Percentiles rank a stretch among this genome's conserved stretches.
Evolutionary conservation across 805 yeast genomes (phyloP).

Genomic region (Lipomyces starkeyi): DNA sequence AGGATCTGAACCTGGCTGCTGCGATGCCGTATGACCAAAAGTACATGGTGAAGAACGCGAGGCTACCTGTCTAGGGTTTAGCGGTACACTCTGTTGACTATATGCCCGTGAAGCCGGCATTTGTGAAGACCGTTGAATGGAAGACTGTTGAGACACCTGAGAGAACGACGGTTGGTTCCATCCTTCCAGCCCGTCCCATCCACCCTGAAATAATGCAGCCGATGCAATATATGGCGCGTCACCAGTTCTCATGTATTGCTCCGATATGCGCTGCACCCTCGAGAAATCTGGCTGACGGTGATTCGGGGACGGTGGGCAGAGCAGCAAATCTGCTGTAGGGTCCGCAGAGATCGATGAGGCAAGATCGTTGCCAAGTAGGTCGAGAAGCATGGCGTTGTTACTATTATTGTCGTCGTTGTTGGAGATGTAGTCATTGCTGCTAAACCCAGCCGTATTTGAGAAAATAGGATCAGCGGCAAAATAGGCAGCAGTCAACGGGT

Average conservation of each 20-base stretch:
- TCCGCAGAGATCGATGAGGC: neutral
- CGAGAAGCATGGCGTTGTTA: constrained; percentile 1
- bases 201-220: constrained; percentile 14
- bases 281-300: constrained; percentile 18
- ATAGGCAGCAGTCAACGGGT: neutral
- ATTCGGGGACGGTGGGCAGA: constrained; percentile 5
- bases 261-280: constrained; percentile 20
- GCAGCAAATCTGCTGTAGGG: neutral
- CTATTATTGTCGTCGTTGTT: constrained; percentile 4
- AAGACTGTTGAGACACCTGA: constrained; percentile 10
- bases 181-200: constrained; percentile 19
- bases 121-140: neutral
- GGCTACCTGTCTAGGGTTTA: neutral
- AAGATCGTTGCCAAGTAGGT: constrained; percentile 8
- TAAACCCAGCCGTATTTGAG: neutral
- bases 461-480: neutral
- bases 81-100: neutral
- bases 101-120: neutral
- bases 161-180: constrained; percentile 10
- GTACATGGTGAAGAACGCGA: neutral
- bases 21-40: neutral
- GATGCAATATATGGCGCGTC: constrained; percentile 28
- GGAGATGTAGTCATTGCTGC: constrained; percentile 5
- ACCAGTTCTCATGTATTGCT: constrained; percentile 22
- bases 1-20: neutral